phyloP scores from a whole-genome alignment of 305 asterid species.

The Coffea humblotiana region DNA sequence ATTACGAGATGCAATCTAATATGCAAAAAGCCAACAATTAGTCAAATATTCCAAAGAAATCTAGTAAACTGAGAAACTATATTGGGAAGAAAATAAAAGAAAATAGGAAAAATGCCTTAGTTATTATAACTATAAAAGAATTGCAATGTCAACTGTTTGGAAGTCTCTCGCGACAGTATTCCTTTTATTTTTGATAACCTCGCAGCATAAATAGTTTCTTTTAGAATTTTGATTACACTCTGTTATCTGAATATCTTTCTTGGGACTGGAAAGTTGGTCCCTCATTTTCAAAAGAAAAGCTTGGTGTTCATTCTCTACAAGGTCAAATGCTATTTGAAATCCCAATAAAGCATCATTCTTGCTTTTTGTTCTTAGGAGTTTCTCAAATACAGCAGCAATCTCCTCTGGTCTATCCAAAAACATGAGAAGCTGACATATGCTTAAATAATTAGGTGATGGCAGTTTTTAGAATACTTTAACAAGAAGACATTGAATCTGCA shows the following conservation, averaged over 20 bases:
- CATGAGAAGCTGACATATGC: slow-evolving; percentile 98
- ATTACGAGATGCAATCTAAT: slow-evolving; percentile 92
- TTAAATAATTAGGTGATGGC: slow-evolving; percentile 89
- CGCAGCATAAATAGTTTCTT: slow-evolving; percentile 39
- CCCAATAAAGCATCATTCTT: slow-evolving; percentile 83
- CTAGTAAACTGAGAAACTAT: background rate
- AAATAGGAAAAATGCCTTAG: slow-evolving; percentile 42
- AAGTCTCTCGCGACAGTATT: slow-evolving; percentile 91
- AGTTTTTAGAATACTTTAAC: slow-evolving; percentile 74
- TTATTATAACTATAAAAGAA: slow-evolving; percentile 92
- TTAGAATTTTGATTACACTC: slow-evolving; percentile 51
- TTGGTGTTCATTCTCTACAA: slow-evolving; percentile 94
- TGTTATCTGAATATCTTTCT: slow-evolving; percentile 59
- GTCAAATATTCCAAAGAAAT: slow-evolving; percentile 12
- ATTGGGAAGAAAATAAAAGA: background rate
- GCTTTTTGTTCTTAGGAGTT: slow-evolving; percentile 65
- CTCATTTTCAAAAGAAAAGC: slow-evolving; percentile 89
- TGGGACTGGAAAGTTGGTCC: slow-evolving; percentile 61
- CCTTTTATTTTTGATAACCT: slow-evolving; percentile 69
- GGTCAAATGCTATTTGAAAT: slow-evolving; percentile 95
- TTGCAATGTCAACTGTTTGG: slow-evolving; percentile 92
- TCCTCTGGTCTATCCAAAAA: slow-evolving; percentile 82
- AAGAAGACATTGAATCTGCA: slow-evolving; percentile 77
- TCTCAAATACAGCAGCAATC: slow-evolving; percentile 78
- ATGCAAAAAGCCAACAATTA: slow-evolving; percentile 29